These are phyloP conservation scores for Boletus mariae DNA, from an alignment of 1,284 basidiomycete genomes.

Conservation along the genomic window DNA sequence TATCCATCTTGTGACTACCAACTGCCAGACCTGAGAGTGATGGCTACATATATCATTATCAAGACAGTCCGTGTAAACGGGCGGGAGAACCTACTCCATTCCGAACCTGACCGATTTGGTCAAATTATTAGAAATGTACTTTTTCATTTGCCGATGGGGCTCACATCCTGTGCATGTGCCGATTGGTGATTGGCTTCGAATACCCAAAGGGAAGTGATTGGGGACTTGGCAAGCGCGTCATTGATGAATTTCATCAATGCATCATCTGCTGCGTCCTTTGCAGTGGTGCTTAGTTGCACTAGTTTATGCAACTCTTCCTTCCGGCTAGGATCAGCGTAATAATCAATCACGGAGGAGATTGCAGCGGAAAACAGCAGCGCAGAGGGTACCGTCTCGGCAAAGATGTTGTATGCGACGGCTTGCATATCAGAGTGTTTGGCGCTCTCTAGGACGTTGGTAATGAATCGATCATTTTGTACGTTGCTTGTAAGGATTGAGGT, in stretches of 20 bases:
- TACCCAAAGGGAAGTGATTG: not conserved
- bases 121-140: not conserved
- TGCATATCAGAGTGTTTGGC: slow-evolving; percentile 2
- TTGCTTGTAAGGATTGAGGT: slow-evolving; percentile 26
- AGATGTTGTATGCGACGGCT: slow-evolving; percentile 33
- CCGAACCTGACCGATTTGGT: not conserved
- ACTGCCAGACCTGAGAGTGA: slow-evolving; percentile 1
- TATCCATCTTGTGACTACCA: slow-evolving; percentile 11
- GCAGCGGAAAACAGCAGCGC: slow-evolving; percentile 52
- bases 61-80: not conserved
- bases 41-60: slow-evolving; percentile 8
- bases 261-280: slow-evolving; percentile 26
- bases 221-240: slow-evolving; percentile 48
- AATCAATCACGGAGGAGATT: slow-evolving; percentile 58
- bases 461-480: slow-evolving; percentile 23
- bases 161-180: slow-evolving; percentile 14
- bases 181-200: not conserved
- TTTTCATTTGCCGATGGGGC: not conserved
- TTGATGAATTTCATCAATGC: slow-evolving; percentile 45
- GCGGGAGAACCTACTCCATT: slow-evolving; percentile 14
- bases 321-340: slow-evolving; percentile 50
- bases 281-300: slow-evolving; percentile 32
- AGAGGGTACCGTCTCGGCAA: slow-evolving; percentile 49
- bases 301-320: slow-evolving; percentile 43
- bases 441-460: slow-evolving; percentile 14